phyloP scores from a whole-genome alignment of 371 early-diverging fungal genomes.

The Chytridiales sp. region DNA sequence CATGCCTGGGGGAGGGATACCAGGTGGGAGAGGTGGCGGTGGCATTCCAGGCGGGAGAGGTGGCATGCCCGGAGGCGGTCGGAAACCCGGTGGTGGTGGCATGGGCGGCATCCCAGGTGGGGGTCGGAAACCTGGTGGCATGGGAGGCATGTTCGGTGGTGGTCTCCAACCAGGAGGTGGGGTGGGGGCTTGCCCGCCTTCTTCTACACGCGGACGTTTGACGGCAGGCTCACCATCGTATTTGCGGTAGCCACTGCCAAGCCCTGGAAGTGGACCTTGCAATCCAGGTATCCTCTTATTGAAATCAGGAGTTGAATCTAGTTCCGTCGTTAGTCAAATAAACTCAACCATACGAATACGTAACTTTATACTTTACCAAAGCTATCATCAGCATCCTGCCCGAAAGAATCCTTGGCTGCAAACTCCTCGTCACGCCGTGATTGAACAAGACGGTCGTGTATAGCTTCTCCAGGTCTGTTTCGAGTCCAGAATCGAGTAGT shows the following conservation, averaged over 20 bases:
- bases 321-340: background rate
- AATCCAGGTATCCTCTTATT: background rate
- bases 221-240: background rate
- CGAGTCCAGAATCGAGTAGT: slow-evolving; percentile 99
- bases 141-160: slow-evolving; percentile 5
- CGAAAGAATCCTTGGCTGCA: slow-evolving; percentile 31
- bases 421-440: slow-evolving; percentile 41
- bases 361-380: background rate
- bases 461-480: slow-evolving; percentile 85
- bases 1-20: slow-evolving; percentile 5
- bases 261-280: background rate
- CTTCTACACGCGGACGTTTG: background rate
- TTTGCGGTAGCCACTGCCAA: slow-evolving; percentile 3
- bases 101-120: slow-evolving; percentile 9
- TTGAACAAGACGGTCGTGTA: slow-evolving; percentile 46
- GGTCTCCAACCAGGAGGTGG: background rate
- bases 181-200: background rate
- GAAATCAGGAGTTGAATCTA: background rate
- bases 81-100: slow-evolving; percentile 15
- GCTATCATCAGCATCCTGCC: slow-evolving; percentile 15
- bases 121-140: slow-evolving; percentile 14
- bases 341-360: background rate
- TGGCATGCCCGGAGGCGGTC: slow-evolving; percentile 7
- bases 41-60: slow-evolving; percentile 15
- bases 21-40: background rate